These are phyloP conservation scores for Cladophialophora yegresii DNA, from an alignment of 2,329 filamentous ascomycete genomes.

Conservation along the genomic window DNA sequence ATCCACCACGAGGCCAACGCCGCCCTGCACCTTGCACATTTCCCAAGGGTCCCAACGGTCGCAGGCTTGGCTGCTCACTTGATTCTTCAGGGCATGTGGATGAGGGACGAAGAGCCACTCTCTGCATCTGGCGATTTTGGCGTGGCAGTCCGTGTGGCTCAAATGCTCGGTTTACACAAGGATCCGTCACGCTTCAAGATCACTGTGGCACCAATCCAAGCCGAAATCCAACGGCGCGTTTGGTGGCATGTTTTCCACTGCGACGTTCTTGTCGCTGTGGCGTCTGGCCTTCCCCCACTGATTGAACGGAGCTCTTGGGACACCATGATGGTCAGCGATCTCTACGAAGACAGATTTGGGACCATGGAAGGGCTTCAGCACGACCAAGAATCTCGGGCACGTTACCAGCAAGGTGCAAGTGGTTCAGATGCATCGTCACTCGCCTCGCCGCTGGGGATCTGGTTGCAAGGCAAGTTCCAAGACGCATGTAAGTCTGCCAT, in stretches of 20 bases:
- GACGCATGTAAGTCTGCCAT: neutral
- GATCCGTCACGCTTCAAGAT: constrained; percentile 5
- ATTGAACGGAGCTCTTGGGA: constrained; percentile 8
- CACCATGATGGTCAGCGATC: constrained; percentile 1
- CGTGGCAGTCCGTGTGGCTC: neutral
- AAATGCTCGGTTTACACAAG: constrained; percentile 10
- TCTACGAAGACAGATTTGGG: neutral
- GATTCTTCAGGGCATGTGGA: neutral
- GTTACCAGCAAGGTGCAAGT: neutral
- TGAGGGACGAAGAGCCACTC: constrained; percentile 7
- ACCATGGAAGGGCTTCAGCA: constrained; percentile 3
- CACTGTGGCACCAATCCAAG: neutral
- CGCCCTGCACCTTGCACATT: constrained; percentile 1
- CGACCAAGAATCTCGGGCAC: neutral
- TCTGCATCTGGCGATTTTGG: neutral
- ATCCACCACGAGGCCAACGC: neutral
- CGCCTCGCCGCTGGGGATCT: neutral
- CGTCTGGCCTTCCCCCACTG: constrained; percentile 1
- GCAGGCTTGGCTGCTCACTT: constrained; percentile 1
- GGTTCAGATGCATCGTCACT: neutral
- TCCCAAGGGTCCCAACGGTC: constrained; percentile 8
- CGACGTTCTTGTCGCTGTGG: constrained; percentile 8
- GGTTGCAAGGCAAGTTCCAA: constrained; percentile 6
- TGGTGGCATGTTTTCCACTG: constrained; percentile 10
- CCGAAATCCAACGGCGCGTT: constrained; percentile 2